These are phyloP conservation scores for barley (Hordeum vulgare) DNA, from an alignment of 176 grass and related monocot genomes.

Conservation along the genomic window MorexV3_pseudomolecules_assembly NC_058519.1:84975105-84975604, in stretches of 20 bases:
- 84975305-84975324: constrained; percentile 11
- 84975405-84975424: constrained; percentile 56
- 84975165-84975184: no score
- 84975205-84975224: not conserved
- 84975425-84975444: constrained; percentile 41
- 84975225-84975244: not conserved
- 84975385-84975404: constrained; percentile 67
- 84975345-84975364: constrained; percentile 66
- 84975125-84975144: no score
- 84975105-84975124: no score
- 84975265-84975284: constrained; percentile 31
- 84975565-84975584: constrained; percentile 69
- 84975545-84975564: constrained; percentile 39
- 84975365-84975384: constrained; percentile 26
- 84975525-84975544: not conserved
- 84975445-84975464: not conserved
- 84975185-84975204: not conserved
- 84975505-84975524: not conserved
- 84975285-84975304: constrained; percentile 32
- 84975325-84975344: constrained; percentile 73
- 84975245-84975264: constrained; percentile 40
- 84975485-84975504: not conserved
- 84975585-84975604: constrained; percentile 79
- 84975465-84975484: not conserved
- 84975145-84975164: no score